phyloP scores from a whole-genome alignment of 1,284 basidiomycete genomes.

The Cutaneotrichosporon cutaneum region DNA sequence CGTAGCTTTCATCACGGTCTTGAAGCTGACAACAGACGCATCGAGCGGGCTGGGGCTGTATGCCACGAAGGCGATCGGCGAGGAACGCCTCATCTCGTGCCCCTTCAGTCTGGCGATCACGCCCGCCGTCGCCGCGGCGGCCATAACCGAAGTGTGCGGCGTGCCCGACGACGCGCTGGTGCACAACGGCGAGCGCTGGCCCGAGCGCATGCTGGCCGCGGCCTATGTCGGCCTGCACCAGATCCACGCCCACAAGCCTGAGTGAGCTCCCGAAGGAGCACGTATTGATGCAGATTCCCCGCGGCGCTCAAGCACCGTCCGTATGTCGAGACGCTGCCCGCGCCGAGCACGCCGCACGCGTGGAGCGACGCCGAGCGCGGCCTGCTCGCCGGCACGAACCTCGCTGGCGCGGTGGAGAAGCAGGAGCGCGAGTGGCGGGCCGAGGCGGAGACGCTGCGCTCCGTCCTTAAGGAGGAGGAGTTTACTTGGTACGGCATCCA shows the following conservation, averaged over 20 bases:
- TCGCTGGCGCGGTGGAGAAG: constrained; percentile 69
- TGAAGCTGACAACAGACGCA: constrained; percentile 31
- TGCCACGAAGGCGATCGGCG: constrained; percentile 58
- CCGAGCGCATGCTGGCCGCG: constrained; percentile 68
- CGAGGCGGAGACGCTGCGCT: constrained; percentile 60
- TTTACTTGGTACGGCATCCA: constrained; percentile 65
- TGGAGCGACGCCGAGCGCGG: constrained; percentile 65
- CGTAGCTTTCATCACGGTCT: no score
- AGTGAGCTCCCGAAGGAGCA: background rate
- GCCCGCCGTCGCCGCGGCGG: constrained; percentile 56
- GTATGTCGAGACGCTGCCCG: constrained; percentile 69
- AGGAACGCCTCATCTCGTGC: constrained; percentile 66
- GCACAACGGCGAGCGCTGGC: constrained; percentile 56
- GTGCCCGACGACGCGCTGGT: constrained; percentile 28
- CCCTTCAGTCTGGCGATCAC: constrained; percentile 74
- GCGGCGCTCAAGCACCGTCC: constrained; percentile 54
- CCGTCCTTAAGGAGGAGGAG: constrained; percentile 54
- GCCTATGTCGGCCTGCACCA: constrained; percentile 71
- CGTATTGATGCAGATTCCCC: constrained; percentile 27
- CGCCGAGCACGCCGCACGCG: constrained; percentile 71
- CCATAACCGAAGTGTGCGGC: constrained; percentile 53
- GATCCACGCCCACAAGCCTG: constrained; percentile 52
- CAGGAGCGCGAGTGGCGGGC: constrained; percentile 61
- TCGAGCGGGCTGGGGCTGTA: constrained; percentile 63
- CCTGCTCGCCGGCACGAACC: constrained; percentile 69